Evolutionary conservation across 1,284 basidiomycete species (phyloP), one percentile per base, ranked within the genome.

Genomic region (Rhodotorula sp.): DNA sequence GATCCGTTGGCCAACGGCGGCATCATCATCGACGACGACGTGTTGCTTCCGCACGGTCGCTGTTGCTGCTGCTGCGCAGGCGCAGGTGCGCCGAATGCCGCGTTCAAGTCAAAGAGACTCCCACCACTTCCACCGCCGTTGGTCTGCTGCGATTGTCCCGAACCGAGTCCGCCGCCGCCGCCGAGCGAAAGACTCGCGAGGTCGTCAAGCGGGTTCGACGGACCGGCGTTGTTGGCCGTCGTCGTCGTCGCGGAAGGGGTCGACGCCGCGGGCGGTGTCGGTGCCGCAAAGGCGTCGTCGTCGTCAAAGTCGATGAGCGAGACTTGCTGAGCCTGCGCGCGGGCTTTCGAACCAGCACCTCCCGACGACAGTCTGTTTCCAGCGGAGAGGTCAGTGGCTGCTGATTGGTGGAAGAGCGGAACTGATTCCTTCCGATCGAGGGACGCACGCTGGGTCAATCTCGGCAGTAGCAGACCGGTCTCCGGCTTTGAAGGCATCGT

Each of bases 401-500:
- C 4, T 31, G 23, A 15, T 23, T 34, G 43, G 14, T 1, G 10
- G 46, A 59, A 46, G 23, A 34, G 43, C 23, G 5, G 34, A 51
- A 4, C 26, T 16, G 14, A 2, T 26, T 6, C n/a, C 23, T 43
- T 43, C 39, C 39, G 10, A 43, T 12, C 43, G 18, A 68, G 60
- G 26, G 23, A 78, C 79, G 66, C 62, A 80, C 79, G 80, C 78
- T n/a, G 82, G 80, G 65, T 83, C 81, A 47, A 83, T 81, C 80
- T 91, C 86, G 52, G 88, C 83, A 47, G 88, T 86, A 48, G 87
- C 84, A 31, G 81, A 83, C 74, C 86, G 95, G 83, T 98, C 93
- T 57, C 95, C 96, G 72, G 88, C 89, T 82, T 92, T 91, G 86
- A 91, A 96, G 1, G 93, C 89, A 76, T 96, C 92, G 80, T 95